Base-by-base conservation (phyloP, 129 eudicot species). In the Flaveria linearis region DNA sequence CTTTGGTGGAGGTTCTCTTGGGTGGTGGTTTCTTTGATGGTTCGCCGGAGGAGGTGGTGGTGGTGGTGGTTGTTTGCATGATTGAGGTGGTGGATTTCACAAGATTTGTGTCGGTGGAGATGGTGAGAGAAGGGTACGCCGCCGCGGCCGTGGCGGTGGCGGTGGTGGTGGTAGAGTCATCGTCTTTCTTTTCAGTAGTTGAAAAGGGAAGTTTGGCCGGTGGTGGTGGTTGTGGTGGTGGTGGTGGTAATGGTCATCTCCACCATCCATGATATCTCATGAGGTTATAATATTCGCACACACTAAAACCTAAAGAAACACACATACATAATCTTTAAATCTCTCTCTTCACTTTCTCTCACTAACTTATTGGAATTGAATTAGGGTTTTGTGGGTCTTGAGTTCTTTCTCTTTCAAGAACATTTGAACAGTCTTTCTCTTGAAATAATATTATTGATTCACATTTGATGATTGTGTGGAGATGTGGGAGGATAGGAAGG, bases 1-100 rank as follows among this genome's bases (percentile, higher is more conserved):
- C 98, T 73, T 93, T 93, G 0, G 98, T 93, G 2, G 98, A 93
- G 2, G 97, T 87, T 14, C 98, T 71, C 73, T 91, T 93, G 0
- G 91, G 93, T 0, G 93, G 89, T 20, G 88, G 88, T 77, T 93
- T 93, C 72, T 93, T 93, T 1, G 90, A 62, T 0, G 87, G 75
- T 25, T 86, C 87, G 8, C 80, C 73, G 30, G 86, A 50, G 53
- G 66, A 64, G 1, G 78, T 6, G 71, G 60, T 58, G 69, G 73
- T 36, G 30, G 77, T 14, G 55, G 83, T 43, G 17, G 79, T 30
- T 10, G 53, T 47, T 67, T 77, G 85, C 68, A 67, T 71, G 47
- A 76, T 74, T 43, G 82, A 13, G 73, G 89, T 70, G 41, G 41
- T 36, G 7, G 41, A 36, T 36, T 7, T 36, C 41, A 36, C 41